Base-by-base conservation (phyloP, 768 basidiomycete genomes). In the Mrakia frigida region DNA sequence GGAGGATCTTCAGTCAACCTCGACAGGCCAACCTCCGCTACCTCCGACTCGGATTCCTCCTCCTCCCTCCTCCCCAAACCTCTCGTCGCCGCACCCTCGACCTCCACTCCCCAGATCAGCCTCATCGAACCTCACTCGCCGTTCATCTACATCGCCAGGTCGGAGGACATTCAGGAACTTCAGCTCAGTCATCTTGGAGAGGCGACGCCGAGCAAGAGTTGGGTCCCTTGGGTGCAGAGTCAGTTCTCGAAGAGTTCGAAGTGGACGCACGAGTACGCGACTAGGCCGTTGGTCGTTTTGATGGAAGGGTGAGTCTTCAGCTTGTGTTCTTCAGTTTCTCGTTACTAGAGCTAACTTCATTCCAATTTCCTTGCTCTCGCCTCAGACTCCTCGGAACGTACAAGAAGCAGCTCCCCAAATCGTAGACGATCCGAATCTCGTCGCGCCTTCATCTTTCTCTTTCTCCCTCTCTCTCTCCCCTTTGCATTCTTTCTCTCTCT, bases 391-490 rank as follows among this genome's bases (percentile, higher is more conserved):
- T 63, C 16, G 73, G 63, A 21, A 61, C 53, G 16, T 63, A 61
- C 73, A 74, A 63, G 46, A 63, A 74, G 33, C 72, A 73, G 52
- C 72, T 73, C 18, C 72, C 72, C 6, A 73, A 68, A 37, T 25
- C 35, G 4, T 39, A 39, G 21, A 3, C 33, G 37, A 65, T 11
- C 61, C 35, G 23, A 39, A 6, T 33, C 71, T 21, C 56, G 16
- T 23, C 56, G 16, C 33, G 28, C 7, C 67, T 4, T 50, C n/a
- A 1, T 70, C 69, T 6, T 21, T 25, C n/a, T n/a, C n/a, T 39
- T 70, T 11, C 25, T 10, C 69, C 41, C 16, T n/a, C 50, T 33
- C 46, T 31, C 50, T 59, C 35, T 35, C n/a, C 33, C 28, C 33
- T 56, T 25, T 52, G 6, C 14, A 39, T 37, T 21, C 33, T 11